These are phyloP conservation scores for Oenanthe sinensis DNA, from an alignment of 129 eudicot genomes.

Conservation along the genomic window DNA sequence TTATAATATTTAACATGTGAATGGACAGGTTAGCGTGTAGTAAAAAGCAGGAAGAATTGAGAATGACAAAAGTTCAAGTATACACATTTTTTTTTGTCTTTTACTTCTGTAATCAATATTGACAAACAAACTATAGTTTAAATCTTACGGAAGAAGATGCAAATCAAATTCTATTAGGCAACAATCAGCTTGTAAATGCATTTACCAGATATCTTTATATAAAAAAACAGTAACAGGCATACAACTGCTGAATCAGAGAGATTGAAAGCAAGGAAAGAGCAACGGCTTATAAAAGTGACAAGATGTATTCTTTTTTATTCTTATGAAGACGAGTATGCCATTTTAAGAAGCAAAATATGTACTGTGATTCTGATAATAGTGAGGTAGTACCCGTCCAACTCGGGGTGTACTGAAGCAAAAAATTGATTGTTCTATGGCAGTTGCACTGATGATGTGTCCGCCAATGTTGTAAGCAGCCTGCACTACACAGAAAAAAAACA, in stretches of 20 bases:
- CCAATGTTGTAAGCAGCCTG: conserved; percentile 89
- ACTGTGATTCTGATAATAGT: neutral
- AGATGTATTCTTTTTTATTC: neutral
- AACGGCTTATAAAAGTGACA: neutral
- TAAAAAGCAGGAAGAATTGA: neutral
- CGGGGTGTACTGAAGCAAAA: conserved; percentile 62
- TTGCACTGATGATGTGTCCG: conserved; percentile 63
- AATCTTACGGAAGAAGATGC: neutral
- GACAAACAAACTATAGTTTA: neutral
- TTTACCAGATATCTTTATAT: neutral
- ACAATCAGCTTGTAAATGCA: neutral
- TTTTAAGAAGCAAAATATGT: neutral
- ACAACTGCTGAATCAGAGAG: neutral
- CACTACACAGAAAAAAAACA: conserved; percentile 50
- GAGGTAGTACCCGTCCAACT: conserved; percentile 54
- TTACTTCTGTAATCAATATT: neutral
- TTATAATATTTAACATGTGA: neutral
- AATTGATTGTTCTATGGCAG: conserved; percentile 69
- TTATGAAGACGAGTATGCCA: neutral
- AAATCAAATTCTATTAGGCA: neutral
- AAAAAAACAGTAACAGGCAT: neutral
- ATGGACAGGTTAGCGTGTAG: neutral
- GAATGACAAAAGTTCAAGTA: neutral
- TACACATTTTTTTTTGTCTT: neutral
- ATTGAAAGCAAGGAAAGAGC: neutral